Conservation (phyloP, 176 grass and related monocot genomes). For the Bromus sterilis region DNA sequence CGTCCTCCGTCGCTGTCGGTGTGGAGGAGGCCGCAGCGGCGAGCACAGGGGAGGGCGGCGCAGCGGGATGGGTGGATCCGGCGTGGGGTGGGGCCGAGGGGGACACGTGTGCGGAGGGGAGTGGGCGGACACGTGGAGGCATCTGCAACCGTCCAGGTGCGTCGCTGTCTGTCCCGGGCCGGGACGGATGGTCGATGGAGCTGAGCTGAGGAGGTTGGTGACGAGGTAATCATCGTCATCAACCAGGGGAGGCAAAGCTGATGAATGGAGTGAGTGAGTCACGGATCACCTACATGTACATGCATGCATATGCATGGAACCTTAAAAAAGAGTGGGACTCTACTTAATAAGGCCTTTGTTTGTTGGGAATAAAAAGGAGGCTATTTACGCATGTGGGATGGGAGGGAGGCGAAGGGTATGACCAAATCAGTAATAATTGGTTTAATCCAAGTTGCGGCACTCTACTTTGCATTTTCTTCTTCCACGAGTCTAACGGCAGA, state of each 20-base stretch:
- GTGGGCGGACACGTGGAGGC: conserved; percentile 6
- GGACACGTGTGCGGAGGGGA: neutral
- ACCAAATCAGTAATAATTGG: no score
- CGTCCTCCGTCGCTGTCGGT: neutral
- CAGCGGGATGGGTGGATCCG: neutral
- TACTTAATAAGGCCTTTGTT: no score
- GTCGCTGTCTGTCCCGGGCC: neutral
- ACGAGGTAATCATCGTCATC: conserved; percentile 19
- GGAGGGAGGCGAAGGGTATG: no score
- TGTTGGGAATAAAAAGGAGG: neutral
- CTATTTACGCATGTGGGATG: no score
- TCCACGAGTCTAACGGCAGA: no score
- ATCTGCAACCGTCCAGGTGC: neutral
- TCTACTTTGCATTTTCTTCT: no score
- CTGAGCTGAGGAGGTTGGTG: neutral
- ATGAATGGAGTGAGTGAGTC: no score
- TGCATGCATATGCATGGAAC: neutral
- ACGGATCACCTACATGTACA: neutral
- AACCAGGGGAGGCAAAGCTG: no score
- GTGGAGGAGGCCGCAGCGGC: neutral
- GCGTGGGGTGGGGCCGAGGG: neutral
- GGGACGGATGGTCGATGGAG: neutral
- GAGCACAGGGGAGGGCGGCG: neutral
- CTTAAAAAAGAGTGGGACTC: no score
- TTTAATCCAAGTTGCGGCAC: no score